phyloP scores from a whole-genome alignment of 495 filamentous ascomycete species.

The Hypoxylon cercidicola region DNA sequence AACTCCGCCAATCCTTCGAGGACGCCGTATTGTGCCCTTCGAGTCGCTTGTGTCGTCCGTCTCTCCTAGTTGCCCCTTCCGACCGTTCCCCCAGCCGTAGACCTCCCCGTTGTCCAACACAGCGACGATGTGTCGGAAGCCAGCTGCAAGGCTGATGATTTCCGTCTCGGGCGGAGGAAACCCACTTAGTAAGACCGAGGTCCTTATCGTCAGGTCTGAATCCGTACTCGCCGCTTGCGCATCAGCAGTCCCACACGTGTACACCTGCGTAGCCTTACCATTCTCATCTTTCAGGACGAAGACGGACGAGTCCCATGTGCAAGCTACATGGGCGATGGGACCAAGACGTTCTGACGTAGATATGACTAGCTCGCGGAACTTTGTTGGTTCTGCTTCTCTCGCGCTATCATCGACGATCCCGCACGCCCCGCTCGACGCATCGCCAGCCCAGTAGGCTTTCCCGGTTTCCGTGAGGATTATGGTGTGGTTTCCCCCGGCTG shows the following conservation, averaged over 20 bases:
- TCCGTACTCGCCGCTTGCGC: constrained; percentile 23
- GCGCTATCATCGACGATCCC: constrained; percentile 44
- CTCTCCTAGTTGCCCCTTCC: constrained; percentile 84
- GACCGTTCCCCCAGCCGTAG: constrained; percentile 87
- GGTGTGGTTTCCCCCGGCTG: constrained; percentile 89
- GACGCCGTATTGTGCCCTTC: constrained; percentile 60
- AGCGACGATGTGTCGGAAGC: constrained; percentile 80
- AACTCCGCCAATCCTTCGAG: constrained; percentile 66
- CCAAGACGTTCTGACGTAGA: constrained; percentile 15
- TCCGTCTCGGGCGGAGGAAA: constrained; percentile 68
- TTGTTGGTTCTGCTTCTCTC: constrained; percentile 18
- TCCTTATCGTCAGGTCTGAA: neutral
- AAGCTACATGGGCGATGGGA: constrained; percentile 58
- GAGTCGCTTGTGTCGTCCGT: constrained; percentile 40
- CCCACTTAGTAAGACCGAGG: constrained; percentile 53
- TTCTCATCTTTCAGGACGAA: constrained; percentile 60
- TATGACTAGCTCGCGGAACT: constrained; percentile 41
- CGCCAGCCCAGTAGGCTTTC: constrained; percentile 70
- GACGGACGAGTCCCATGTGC: constrained; percentile 80
- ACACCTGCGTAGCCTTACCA: constrained; percentile 57
- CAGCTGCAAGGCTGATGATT: constrained; percentile 69
- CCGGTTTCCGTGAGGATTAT: constrained; percentile 70
- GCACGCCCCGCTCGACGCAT: constrained; percentile 65
- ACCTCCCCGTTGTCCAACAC: constrained; percentile 78
- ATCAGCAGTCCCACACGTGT: constrained; percentile 64